Evolutionary conservation across 345 rosid genomes (phyloP).

Genomic region (Sonneratia caseolaris): DNA sequence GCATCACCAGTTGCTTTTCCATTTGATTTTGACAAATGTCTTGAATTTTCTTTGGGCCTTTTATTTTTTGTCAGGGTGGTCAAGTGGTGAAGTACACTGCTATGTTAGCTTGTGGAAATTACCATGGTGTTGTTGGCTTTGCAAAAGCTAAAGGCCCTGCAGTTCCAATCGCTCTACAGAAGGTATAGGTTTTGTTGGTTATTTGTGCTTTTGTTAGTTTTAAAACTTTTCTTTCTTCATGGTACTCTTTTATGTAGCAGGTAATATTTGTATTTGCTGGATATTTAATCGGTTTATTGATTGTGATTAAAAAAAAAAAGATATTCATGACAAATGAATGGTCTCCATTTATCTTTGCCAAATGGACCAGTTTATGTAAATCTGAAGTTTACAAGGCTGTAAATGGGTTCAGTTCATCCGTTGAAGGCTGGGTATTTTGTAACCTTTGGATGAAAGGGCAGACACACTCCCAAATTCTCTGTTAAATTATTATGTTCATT

Average conservation of each 20-base stretch:
- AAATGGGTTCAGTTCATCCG: background rate
- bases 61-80: conserved; percentile 45
- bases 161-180: conserved; percentile 71
- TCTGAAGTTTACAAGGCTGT: background rate
- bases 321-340: background rate
- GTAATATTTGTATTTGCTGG: background rate
- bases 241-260: background rate
- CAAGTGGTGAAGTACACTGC: conserved; percentile 73
- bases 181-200: conserved; percentile 33
- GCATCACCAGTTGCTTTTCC: background rate
- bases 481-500: background rate
- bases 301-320: background rate
- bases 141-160: conserved; percentile 86
- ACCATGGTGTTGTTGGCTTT: conserved; percentile 78
- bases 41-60: conserved; percentile 8
- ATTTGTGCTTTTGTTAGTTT: background rate
- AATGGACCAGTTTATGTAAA: background rate
- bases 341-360: background rate
- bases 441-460: background rate
- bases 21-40: background rate
- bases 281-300: background rate
- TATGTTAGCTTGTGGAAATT: conserved; percentile 81
- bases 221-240: background rate
- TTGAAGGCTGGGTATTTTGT: background rate
- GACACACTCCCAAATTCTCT: background rate